Percentiles rank a stretch among this genome's conserved stretches.
These are phyloP conservation scores for Neostapfia colusana DNA, from an alignment of 176 grass and related monocot genomes.

Conservation along the genomic window DNA sequence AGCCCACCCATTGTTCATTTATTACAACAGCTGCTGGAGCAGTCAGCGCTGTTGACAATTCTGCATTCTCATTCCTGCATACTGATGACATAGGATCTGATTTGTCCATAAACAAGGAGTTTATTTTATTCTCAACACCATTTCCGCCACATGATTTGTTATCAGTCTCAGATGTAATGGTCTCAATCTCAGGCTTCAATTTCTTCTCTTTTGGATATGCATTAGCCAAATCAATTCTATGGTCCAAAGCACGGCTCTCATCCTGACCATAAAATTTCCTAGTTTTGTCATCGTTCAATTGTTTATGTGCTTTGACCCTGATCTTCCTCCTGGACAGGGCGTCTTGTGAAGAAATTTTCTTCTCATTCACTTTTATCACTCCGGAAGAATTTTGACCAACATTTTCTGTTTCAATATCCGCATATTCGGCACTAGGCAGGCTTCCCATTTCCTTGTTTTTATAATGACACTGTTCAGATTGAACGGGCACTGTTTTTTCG, in stretches of 20 bases:
- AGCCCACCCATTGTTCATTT: slow-evolving; percentile 69
- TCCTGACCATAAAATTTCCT: slow-evolving; percentile 41
- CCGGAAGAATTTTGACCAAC: slow-evolving; percentile 35
- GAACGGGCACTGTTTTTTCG: slow-evolving; percentile 26
- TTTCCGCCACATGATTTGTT: slow-evolving; percentile 43
- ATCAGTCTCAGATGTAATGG: slow-evolving; percentile 31
- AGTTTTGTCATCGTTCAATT: slow-evolving; percentile 20
- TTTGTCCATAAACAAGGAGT: slow-evolving; percentile 29
- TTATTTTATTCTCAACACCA: slow-evolving; percentile 17
- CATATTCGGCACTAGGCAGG: slow-evolving; percentile 34
- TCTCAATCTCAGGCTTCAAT: slow-evolving; percentile 43
- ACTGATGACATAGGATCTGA: slow-evolving; percentile 41
- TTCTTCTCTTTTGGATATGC: slow-evolving; percentile 34
- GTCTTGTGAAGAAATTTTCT: slow-evolving; percentile 42
- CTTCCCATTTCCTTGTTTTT: slow-evolving; percentile 38
- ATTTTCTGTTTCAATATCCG: slow-evolving; percentile 31
- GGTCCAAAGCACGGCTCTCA: slow-evolving; percentile 12
- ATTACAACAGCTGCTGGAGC: slow-evolving; percentile 48
- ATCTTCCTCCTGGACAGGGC: slow-evolving; percentile 47
- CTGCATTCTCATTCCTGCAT: slow-evolving; percentile 18
- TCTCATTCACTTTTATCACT: slow-evolving; percentile 44
- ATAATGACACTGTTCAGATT: slow-evolving; percentile 37
- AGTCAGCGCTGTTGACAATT: slow-evolving; percentile 23
- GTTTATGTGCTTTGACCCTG: slow-evolving; percentile 53
- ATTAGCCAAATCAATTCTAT: slow-evolving; percentile 35